Percentiles rank a stretch among this genome's conserved stretches.
These are phyloP conservation scores for Colletotrichum plurivorum DNA, from an alignment of 2,329 filamentous ascomycete genomes.

Conservation along the genomic window DNA sequence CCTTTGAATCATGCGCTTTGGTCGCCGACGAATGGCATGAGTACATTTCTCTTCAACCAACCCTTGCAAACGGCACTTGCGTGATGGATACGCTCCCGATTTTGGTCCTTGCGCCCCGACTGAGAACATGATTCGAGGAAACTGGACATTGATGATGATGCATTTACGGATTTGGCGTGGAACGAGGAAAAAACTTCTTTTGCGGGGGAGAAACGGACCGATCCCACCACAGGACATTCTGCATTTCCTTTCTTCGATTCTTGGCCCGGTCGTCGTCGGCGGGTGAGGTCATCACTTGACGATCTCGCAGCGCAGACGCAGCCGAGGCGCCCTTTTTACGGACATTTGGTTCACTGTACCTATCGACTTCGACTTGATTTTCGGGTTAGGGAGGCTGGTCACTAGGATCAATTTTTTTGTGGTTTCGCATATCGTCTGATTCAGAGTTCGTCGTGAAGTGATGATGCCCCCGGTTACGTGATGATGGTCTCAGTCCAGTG, in stretches of 20 bases:
- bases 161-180: constrained; percentile 41
- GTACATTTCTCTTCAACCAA: constrained; percentile 31
- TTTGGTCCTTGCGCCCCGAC: constrained; percentile 13
- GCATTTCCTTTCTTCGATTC: constrained; percentile 32
- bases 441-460: background rate
- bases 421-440: background rate
- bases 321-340: constrained; percentile 17
- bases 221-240: constrained; percentile 35
- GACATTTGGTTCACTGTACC: constrained; percentile 37
- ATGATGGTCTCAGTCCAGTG: background rate
- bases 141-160: constrained; percentile 41
- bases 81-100: constrained; percentile 31
- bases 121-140: constrained; percentile 38
- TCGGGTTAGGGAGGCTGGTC: constrained; percentile 38
- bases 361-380: constrained; percentile 30
- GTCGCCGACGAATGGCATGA: constrained; percentile 39
- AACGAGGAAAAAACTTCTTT: constrained; percentile 16
- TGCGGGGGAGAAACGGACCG: constrained; percentile 24
- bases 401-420: constrained; percentile 22
- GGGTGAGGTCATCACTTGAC: constrained; percentile 9
- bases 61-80: constrained; percentile 35
- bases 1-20: constrained; percentile 41
- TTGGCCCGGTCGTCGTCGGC: background rate
- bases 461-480: background rate
- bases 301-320: background rate